Conservation (phyloP, 257 asterid genomes). For the Haberlea rhodopensis region DNA sequence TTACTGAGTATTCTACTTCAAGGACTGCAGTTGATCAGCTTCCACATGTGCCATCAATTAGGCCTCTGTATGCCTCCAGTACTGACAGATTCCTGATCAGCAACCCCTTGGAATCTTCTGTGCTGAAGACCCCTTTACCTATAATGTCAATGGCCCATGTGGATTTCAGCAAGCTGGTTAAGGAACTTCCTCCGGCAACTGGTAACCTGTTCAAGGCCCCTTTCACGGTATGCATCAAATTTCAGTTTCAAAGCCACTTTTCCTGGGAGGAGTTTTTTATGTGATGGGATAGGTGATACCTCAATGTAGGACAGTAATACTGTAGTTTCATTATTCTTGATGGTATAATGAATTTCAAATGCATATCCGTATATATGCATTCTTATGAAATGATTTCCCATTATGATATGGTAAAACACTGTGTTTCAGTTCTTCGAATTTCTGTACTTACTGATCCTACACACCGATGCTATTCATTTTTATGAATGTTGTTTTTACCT, state of each 20-base stretch:
- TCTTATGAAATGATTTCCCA: neutral
- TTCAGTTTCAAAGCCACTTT: constrained; percentile 1
- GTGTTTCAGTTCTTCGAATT: neutral
- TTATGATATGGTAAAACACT: neutral
- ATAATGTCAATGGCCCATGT: constrained; percentile 26
- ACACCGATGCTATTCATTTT: neutral
- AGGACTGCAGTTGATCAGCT: constrained; percentile 33
- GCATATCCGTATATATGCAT: neutral
- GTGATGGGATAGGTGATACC: neutral
- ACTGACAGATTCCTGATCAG: constrained; percentile 20
- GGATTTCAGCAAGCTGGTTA: constrained; percentile 32
- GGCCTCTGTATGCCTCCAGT: constrained; percentile 33
- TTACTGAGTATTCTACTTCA: constrained; percentile 32
- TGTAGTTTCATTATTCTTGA: neutral
- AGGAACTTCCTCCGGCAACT: constrained; percentile 35
- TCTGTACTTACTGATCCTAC: neutral
- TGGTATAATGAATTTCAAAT: neutral
- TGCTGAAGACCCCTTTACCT: constrained; percentile 35
- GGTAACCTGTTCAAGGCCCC: constrained; percentile 39
- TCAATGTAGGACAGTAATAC: neutral
- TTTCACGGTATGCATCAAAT: constrained; percentile 38
- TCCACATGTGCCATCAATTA: constrained; percentile 29
- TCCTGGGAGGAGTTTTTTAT: constrained; percentile 3
- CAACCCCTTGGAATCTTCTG: constrained; percentile 29
- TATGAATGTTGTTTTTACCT: constrained; percentile 10